These are phyloP conservation scores for Kalanchoe fedtschenkoi DNA, from an alignment of 164 flowering plant species.

Conservation along the genomic window DNA sequence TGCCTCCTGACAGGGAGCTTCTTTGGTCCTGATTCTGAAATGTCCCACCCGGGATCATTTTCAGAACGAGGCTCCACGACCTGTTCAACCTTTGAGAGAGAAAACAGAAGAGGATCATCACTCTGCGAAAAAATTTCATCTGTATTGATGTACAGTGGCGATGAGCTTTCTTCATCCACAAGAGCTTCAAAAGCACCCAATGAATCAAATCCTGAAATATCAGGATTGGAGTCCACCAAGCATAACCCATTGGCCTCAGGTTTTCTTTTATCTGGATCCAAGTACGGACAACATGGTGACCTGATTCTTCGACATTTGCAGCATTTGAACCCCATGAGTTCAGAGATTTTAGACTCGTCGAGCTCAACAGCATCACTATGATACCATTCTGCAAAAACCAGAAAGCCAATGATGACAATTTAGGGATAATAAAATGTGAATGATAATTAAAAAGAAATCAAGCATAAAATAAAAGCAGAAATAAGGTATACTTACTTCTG, in stretches of 20 bases:
- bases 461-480: background rate
- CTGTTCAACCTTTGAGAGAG: conserved; percentile 45
- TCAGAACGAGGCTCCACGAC: conserved; percentile 24
- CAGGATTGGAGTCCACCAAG: conserved; percentile 24
- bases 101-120: conserved; percentile 47
- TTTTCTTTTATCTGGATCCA: conserved; percentile 15
- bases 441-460: background rate
- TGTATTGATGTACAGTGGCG: conserved; percentile 17
- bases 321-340: conserved; percentile 76
- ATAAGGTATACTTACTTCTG: conserved; percentile 39
- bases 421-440: background rate
- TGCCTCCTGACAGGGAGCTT: conserved; percentile 77
- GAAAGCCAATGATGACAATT: conserved; percentile 8
- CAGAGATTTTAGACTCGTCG: conserved; percentile 50
- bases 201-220: conserved; percentile 10
- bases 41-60: conserved; percentile 21
- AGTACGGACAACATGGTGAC: conserved; percentile 61
- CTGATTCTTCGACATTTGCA: conserved; percentile 72
- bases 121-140: conserved; percentile 21
- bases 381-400: conserved; percentile 69
- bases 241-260: conserved; percentile 18
- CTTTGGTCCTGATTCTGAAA: conserved; percentile 24
- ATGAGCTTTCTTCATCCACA: conserved; percentile 15
- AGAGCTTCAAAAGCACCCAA: conserved; percentile 15
- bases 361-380: conserved; percentile 89